Base-by-base conservation (phyloP, 805 yeast species). In the Wickerhamomyces strasburgensis region DNA sequence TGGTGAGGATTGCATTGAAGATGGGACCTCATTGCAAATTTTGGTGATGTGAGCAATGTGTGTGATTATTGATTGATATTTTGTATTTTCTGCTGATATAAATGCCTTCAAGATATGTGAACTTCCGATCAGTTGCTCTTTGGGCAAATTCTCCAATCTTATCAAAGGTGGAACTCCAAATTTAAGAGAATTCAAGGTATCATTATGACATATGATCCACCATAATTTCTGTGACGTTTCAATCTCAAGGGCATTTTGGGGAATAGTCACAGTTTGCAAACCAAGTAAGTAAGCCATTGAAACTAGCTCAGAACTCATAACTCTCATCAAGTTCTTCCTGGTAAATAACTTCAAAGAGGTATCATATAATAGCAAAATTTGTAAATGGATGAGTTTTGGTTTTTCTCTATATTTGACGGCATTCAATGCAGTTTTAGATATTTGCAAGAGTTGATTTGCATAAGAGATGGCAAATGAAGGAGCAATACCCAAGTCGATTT, bases 141-240 rank as follows among this genome's bases (percentile, higher is more conserved):
- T 40, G 3, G 46, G 41, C 0, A 42, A 17, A 3, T 34, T 27
- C 5, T 47, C 50, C 8, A 46, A 29, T 29, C 47, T 40, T 3
- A 51, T 36, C 27, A 51, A 29, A 3, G 48, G 31, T 9, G 55
- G 53, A 1, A 38, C 30, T 1, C 42, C 33, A 17, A 39, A 43
- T 24, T 35, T 43, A 8, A 49, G 21, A 5, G 55, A 44, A 21
- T 45, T 47, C 24, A 47, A 19, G 3, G 44, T 40, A 25, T 51
- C 55, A 24, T 45, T 39, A 25, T 42, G 48, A 23, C 52, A 45
- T 3, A 51, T 37, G 21, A 44, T 34, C 55, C 55, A 51, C 55
- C 55, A 51, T 1, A 47, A 29, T 27, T 35, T 41, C 11, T 46
- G 46, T 5, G 47, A 29, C 3, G 34, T 26, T 21, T 49, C 52